Evolutionary conservation across 1,284 basidiomycete species (phyloP).

Genomic region (Rhizoctonia solani): DNA sequence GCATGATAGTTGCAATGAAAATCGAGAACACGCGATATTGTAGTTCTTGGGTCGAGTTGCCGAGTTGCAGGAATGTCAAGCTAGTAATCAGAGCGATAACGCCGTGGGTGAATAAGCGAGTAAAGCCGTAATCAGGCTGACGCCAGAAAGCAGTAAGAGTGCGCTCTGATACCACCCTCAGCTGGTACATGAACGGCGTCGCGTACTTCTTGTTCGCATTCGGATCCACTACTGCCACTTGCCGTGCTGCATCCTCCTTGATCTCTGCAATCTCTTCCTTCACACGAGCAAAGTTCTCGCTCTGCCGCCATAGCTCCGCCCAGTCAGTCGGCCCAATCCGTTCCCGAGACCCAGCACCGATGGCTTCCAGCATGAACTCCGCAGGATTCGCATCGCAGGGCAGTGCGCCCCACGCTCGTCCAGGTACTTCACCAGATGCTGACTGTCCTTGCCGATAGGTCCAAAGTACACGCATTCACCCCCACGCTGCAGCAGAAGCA

Average conservation of each 20-base stretch:
- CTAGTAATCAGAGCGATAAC: constrained; percentile 81
- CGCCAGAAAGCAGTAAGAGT: constrained; percentile 82
- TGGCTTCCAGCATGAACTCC: constrained; percentile 57
- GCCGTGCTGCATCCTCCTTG: constrained; percentile 43
- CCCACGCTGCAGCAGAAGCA: constrained; percentile 53
- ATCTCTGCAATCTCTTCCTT: constrained; percentile 50
- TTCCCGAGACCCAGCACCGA: constrained; percentile 71
- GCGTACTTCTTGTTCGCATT: constrained; percentile 51
- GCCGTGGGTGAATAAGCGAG: constrained; percentile 75
- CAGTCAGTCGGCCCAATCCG: constrained; percentile 69
- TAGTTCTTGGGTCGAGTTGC: constrained; percentile 66
- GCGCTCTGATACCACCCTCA: constrained; percentile 71
- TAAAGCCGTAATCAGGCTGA: constrained; percentile 75
- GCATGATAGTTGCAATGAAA: constrained; percentile 60
- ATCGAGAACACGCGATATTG: constrained; percentile 85
- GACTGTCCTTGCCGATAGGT: constrained; percentile 54
- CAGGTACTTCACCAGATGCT: constrained; percentile 57
- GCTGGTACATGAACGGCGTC: constrained; percentile 77
- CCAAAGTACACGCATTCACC: constrained; percentile 59
- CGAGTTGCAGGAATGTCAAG: constrained; percentile 81
- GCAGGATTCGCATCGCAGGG: constrained; percentile 55
- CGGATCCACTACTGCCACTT: neutral
- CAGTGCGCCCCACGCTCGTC: constrained; percentile 54
- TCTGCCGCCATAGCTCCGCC: constrained; percentile 53
- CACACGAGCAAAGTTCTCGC: constrained; percentile 41